Evolutionary conservation across 2,329 filamentous ascomycete genomes (phyloP).

Genomic region (Colletotrichum lini): DNA sequence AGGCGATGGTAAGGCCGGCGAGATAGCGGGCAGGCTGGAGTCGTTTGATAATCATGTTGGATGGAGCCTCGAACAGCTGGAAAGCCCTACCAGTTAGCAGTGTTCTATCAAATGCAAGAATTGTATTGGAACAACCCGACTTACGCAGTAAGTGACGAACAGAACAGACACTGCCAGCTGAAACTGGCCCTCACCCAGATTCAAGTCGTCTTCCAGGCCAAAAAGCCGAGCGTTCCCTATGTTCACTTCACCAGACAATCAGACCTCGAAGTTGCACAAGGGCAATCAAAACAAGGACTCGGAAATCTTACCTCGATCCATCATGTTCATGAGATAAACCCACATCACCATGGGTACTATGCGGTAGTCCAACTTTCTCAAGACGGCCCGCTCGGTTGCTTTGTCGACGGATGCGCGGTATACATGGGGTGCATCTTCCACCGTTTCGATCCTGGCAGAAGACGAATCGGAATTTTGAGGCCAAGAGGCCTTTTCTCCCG

Average conservation of each 20-base stretch:
- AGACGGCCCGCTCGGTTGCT: constrained; percentile 28
- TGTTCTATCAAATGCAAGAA: neutral
- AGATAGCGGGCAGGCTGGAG: constrained; percentile 58
- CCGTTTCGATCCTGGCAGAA: constrained; percentile 40
- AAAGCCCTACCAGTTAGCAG: constrained; percentile 44
- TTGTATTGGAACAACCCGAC: neutral
- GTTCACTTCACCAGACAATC: neutral
- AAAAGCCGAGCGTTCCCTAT: constrained; percentile 79
- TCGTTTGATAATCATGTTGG: constrained; percentile 75
- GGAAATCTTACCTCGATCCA: constrained; percentile 50
- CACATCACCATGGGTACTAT: constrained; percentile 52
- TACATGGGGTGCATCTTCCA: neutral
- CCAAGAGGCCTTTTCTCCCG: constrained; percentile 16
- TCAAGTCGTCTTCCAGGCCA: constrained; percentile 73
- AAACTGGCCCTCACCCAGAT: constrained; percentile 76
- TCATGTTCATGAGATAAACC: constrained; percentile 55
- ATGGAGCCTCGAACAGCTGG: constrained; percentile 71
- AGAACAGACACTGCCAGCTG: constrained; percentile 77
- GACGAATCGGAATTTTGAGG: constrained; percentile 45
- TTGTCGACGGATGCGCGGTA: constrained; percentile 16
- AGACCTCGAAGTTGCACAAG: too few species aligned
- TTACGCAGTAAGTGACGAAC: constrained; percentile 72
- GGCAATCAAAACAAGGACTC: constrained; percentile 48
- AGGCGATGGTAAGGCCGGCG: constrained; percentile 72
- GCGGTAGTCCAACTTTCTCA: constrained; percentile 50